Evolutionary conservation across 306 rosid species (phyloP).

Genomic region (Ormosia semicastrata): DNA sequence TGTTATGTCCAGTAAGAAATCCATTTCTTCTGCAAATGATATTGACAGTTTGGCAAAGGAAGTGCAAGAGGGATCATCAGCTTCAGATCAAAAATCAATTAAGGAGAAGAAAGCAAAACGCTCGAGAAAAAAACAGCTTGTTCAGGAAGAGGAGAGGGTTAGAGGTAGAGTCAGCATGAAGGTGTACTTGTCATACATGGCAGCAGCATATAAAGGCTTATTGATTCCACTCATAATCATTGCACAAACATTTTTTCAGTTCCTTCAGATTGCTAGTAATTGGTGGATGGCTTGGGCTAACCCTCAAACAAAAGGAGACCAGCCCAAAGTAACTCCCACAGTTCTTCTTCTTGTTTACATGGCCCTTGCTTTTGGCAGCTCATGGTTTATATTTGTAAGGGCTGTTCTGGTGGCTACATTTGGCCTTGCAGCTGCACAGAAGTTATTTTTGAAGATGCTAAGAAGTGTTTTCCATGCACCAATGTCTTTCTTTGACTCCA

Average conservation of each 20-base stretch:
- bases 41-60: conserved; percentile 80
- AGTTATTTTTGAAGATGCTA: conserved; percentile 89
- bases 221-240: conserved; percentile 86
- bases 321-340: conserved; percentile 79
- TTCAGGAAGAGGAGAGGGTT: conserved; percentile 99
- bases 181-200: conserved; percentile 96
- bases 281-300: conserved; percentile 99
- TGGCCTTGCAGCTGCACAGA: conserved; percentile 97
- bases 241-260: conserved; percentile 88
- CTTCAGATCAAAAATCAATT: conserved; percentile 65
- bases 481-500: conserved; percentile 98
- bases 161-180: conserved; percentile 99
- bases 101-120: conserved; percentile 94
- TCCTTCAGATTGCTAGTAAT: conserved; percentile 98
- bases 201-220: conserved; percentile 91
- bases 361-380: conserved; percentile 98
- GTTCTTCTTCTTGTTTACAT: conserved; percentile 84
- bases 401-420: conserved; percentile 95
- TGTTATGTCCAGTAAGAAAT: conserved; percentile 46
- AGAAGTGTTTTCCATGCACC: conserved; percentile 91
- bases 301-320: conserved; percentile 96
- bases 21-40: conserved; percentile 45
- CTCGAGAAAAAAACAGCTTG: conserved; percentile 87
- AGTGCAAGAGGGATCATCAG: conserved; percentile 75
- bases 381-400: conserved; percentile 90